Conservation (phyloP, 208 protist species). For the Trypanosoma theileri region DNA sequence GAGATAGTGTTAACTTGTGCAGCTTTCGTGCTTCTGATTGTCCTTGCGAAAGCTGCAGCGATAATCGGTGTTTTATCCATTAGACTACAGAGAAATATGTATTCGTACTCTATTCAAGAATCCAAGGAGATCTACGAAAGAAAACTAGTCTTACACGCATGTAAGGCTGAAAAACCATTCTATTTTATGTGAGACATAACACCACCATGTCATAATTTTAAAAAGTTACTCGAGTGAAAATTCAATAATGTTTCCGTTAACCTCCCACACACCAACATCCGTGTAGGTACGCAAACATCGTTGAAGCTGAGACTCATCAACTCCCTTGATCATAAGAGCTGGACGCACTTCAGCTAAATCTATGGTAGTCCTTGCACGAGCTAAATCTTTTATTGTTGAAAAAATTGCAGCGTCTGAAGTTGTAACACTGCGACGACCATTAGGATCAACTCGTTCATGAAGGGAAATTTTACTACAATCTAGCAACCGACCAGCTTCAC, state of each 20-base stretch:
- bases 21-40: no score
- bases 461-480: conserved; percentile 88
- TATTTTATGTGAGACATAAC: no score
- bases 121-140: no score
- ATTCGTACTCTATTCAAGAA: no score
- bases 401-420: conserved; percentile 84
- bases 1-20: no score
- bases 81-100: no score
- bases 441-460: conserved; percentile 51
- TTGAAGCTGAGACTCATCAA: conserved; percentile 77
- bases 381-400: conserved; percentile 80
- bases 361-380: conserved; percentile 47
- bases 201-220: no score
- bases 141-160: no score
- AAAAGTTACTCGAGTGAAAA: conserved; percentile 56
- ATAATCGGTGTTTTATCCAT: no score
- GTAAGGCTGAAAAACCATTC: no score
- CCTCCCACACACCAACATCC: conserved; percentile 78
- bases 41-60: no score
- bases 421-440: conserved; percentile 49
- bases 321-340: conserved; percentile 78
- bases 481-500: conserved; percentile 85
- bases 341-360: conserved; percentile 71
- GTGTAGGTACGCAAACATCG: conserved; percentile 77
- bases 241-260: conserved; percentile 65